Evolutionary conservation across 2,329 filamentous ascomycete genomes (phyloP).

Genomic region (Trichophyton rubrum): DNA sequence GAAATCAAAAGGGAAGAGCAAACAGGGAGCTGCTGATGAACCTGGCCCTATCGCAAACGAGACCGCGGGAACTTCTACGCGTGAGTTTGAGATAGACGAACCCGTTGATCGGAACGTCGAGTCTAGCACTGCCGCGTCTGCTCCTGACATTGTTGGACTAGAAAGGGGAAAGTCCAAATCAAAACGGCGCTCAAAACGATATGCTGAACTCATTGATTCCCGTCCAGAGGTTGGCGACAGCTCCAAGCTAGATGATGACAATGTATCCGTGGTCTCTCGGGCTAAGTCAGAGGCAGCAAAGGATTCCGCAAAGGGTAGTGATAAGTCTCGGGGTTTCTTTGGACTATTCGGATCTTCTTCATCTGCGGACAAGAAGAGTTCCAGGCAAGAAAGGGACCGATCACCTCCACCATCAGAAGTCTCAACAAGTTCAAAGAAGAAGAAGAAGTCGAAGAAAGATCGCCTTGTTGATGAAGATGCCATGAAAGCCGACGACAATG

Average conservation of each 20-base stretch:
- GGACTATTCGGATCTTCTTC: conserved; percentile 24
- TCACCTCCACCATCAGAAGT: conserved; percentile 12
- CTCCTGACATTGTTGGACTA: conserved; percentile 16
- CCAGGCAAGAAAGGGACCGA: background rate
- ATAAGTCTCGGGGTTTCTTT: conserved; percentile 25
- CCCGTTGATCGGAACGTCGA: background rate
- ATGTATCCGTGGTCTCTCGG: conserved; percentile 22
- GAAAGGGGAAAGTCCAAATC: conserved; percentile 18
- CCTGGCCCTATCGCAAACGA: background rate
- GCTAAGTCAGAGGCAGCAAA: conserved; percentile 22
- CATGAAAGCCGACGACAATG: conserved; percentile 36
- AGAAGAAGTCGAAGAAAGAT: conserved; percentile 30
- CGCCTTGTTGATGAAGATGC: conserved; percentile 39
- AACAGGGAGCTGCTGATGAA: conserved; percentile 7
- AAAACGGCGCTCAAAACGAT: conserved; percentile 17
- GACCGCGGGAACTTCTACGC: background rate
- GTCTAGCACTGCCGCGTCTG: conserved; percentile 7
- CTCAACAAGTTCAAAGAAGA: conserved; percentile 33
- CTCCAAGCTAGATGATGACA: conserved; percentile 20
- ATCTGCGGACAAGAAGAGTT: background rate
- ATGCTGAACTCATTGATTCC: conserved; percentile 17
- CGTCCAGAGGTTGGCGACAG: conserved; percentile 16
- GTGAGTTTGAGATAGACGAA: background rate
- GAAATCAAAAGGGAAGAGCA: background rate
- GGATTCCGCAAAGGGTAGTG: conserved; percentile 11